Evolutionary conservation across 169 alveolate species (phyloP).

Genomic region (Eimeria tenella): DNA sequence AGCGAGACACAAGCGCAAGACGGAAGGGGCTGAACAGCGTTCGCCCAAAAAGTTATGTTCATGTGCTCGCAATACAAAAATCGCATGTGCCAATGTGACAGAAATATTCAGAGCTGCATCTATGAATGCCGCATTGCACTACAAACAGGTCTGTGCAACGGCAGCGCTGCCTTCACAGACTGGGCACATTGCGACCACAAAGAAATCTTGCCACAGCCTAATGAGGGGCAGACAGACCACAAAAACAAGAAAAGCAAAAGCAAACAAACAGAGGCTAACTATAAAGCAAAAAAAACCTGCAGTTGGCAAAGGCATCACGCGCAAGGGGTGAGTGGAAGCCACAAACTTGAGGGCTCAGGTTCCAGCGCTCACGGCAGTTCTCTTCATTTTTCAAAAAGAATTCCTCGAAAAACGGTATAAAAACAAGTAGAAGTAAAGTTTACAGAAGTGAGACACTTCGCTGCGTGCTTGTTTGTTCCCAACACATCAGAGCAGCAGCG

Average conservation of each 20-base stretch:
- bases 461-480: neutral
- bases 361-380: constrained; percentile 26
- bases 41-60: neutral
- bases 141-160: no score
- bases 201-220: no score
- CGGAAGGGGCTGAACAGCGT: neutral
- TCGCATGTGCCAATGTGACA: no score
- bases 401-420: neutral
- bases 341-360: neutral
- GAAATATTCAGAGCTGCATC: no score
- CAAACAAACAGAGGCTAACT: no score
- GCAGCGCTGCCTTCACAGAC: no score
- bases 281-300: no score
- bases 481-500: neutral
- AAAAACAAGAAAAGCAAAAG: no score
- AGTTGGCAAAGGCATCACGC: neutral
- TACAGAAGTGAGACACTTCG: neutral
- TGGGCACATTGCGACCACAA: no score
- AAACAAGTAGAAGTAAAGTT: neutral
- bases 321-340: neutral
- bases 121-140: no score
- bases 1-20: neutral
- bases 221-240: no score
- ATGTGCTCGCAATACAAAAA: no score
- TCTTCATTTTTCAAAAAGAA: constrained; percentile 5